Evolutionary conservation across 169 alveolate genomes (phyloP), one percentile per base, ranked within the genome.

Genomic region (Hepatocystis sp.): DNA sequence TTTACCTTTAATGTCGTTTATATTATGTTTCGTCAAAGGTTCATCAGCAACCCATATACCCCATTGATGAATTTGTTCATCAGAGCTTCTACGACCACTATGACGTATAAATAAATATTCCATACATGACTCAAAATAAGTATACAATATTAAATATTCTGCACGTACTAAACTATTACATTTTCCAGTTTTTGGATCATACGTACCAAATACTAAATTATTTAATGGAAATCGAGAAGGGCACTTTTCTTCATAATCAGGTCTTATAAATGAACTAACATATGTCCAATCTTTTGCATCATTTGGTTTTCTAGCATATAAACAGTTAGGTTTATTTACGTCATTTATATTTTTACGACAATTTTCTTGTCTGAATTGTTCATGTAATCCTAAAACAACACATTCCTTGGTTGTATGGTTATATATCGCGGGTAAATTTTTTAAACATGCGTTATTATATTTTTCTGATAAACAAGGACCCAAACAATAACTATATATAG

Each of bases 241-340:
- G 23, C 86, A 71, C 58, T 71, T 71, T 46, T 56, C 66, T 71
- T 71, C 86, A 71, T 71, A 71, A 44, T 71, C 86, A 56, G 86
- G 86, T 39, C 86, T 71, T 30, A 71, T 58, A 44, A 71, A 71
- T 42, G 86, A 71, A 1, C 76, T 42, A 1, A 71, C 76, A 71
- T 55, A 71, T 13, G 86, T 71, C 86, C 86, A 71, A 51, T 71
- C 76, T 61, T 71, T 71, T 4, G 65, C 27, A 40, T 15, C 1
- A 23, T 1, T 10, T 30, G 76, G 40, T 58, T 71, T 71, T 56
- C 86, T 71, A 40, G 58, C 4, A 10, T 11, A 30, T 15, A 56
- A 76, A 30, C 86, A 71, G 51, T 71, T 71, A 25, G 86, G 86
- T 15, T 15, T 30, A 42, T 51, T 42, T 56, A 11, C 17, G 23